Percentiles rank a stretch among this genome's conserved stretches.
Conservation (phyloP, 495 filamentous ascomycete genomes). For the Trichoderma asperelloides region DNA sequence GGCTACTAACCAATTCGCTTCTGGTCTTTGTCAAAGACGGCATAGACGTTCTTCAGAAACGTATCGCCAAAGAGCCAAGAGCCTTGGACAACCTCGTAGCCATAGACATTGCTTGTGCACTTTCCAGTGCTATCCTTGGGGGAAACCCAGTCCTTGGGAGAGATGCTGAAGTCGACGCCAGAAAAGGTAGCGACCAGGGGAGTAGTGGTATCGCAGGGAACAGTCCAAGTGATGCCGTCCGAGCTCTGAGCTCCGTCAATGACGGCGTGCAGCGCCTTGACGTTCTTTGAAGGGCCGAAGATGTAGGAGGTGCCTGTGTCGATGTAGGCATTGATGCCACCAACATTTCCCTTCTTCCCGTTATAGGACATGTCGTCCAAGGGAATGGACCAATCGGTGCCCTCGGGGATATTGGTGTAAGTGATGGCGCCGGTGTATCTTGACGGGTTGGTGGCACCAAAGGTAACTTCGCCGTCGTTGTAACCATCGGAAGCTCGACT, state of each 20-base stretch:
- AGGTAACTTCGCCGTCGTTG: conserved; percentile 68
- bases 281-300: conserved; percentile 57
- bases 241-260: conserved; percentile 47
- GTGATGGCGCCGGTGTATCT: conserved; percentile 58
- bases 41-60: conserved; percentile 87
- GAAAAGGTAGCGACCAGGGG: conserved; percentile 31
- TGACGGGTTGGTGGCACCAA: conserved; percentile 57
- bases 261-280: conserved; percentile 51
- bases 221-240: conserved; percentile 47
- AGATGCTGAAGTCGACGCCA: conserved; percentile 51
- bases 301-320: conserved; percentile 77
- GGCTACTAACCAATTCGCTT: conserved; percentile 41
- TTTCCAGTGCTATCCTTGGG: conserved; percentile 24
- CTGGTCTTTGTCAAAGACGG: conserved; percentile 66
- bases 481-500: conserved; percentile 50
- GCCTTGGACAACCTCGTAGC: conserved; percentile 31
- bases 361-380: conserved; percentile 54
- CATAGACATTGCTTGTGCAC: conserved; percentile 61
- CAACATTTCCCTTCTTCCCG: conserved; percentile 42
- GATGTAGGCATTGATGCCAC: conserved; percentile 52
- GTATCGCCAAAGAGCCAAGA: conserved; percentile 73
- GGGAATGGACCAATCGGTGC: conserved; percentile 55
- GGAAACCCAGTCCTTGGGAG: conserved; percentile 62
- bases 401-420: conserved; percentile 44
- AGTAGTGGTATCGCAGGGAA: conserved; percentile 60